Conservation (phyloP, 441 rosid species). For the Melastoma candidum region DNA sequence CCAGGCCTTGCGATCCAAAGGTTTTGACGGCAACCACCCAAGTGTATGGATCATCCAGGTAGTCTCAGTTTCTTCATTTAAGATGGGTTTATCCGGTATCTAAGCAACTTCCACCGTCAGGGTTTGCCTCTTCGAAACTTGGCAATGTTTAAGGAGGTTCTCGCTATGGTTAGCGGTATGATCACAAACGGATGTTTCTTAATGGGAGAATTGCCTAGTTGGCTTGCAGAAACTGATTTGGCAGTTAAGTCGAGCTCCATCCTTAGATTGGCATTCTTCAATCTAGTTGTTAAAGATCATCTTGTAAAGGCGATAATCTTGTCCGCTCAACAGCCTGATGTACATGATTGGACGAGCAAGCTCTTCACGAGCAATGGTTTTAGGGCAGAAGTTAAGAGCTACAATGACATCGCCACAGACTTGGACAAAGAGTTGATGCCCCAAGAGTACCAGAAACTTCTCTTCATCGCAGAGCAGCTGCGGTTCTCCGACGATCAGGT, state of each 20-base stretch:
- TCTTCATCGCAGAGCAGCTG: slow-evolving; percentile 71
- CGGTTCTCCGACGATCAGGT: slow-evolving; percentile 92
- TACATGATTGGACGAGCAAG: slow-evolving; percentile 46
- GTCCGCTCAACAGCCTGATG: slow-evolving; percentile 46
- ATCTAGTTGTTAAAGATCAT: slow-evolving; percentile 5
- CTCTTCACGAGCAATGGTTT: slow-evolving; percentile 70
- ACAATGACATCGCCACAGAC: slow-evolving; percentile 44
- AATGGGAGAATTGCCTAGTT: slow-evolving; percentile 65
- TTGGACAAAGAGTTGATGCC: slow-evolving; percentile 43
- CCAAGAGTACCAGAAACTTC: slow-evolving; percentile 29
- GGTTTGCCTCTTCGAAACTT: slow-evolving; percentile 56
- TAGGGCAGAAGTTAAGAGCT: slow-evolving; percentile 36
- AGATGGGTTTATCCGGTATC: not conserved
- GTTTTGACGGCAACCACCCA: slow-evolving; percentile 62
- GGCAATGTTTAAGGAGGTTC: slow-evolving; percentile 61
- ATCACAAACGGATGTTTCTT: slow-evolving; percentile 58
- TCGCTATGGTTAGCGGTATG: slow-evolving; percentile 49
- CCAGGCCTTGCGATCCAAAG: slow-evolving; percentile 40
- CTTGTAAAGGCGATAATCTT: slow-evolving; percentile 4
- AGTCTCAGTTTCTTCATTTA: slow-evolving; percentile 2
- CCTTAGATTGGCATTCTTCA: not conserved
- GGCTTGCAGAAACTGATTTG: slow-evolving; percentile 53
- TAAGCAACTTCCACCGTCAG: slow-evolving; percentile 20
- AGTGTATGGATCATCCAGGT: slow-evolving; percentile 92
- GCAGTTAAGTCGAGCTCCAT: slow-evolving; percentile 12